Percentiles rank a stretch among this genome's conserved stretches.
These are phyloP conservation scores for Suaeda aralocaspica DNA, from an alignment of 148 eudicot species.

Conservation along the genomic window DNA sequence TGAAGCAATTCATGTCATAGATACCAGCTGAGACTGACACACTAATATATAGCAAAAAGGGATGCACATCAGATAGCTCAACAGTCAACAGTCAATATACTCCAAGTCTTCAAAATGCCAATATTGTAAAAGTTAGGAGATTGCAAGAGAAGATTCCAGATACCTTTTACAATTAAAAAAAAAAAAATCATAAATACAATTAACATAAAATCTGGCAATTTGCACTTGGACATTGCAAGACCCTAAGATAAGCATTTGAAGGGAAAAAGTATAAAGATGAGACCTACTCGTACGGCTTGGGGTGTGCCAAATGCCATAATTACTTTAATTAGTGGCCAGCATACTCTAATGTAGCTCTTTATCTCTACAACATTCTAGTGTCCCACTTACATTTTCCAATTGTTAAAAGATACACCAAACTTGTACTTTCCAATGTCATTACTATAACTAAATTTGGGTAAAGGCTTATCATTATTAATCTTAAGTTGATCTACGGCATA, in stretches of 20 bases:
- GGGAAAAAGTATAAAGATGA: too few species aligned
- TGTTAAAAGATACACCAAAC: background rate
- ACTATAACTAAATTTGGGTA: background rate
- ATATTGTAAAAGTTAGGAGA: background rate
- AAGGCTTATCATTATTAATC: background rate
- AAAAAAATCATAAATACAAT: too few species aligned
- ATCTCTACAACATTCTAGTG: too few species aligned
- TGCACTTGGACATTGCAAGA: too few species aligned
- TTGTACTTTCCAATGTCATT: too few species aligned
- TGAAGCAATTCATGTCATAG: background rate
- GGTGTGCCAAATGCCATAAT: too few species aligned
- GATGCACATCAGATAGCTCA: background rate
- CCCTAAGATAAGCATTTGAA: too few species aligned
- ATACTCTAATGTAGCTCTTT: too few species aligned
- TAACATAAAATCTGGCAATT: too few species aligned
- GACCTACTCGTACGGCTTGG: too few species aligned
- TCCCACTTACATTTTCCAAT: background rate
- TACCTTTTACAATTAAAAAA: background rate
- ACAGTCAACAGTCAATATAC: background rate
- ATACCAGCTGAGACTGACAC: background rate
- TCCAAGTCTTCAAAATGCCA: background rate
- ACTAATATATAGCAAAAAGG: background rate
- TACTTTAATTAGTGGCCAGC: too few species aligned
- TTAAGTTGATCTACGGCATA: background rate
- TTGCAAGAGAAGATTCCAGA: too few species aligned